Conservation (phyloP, 805 yeast species). For the Wickerhamomyces alni region DNA sequence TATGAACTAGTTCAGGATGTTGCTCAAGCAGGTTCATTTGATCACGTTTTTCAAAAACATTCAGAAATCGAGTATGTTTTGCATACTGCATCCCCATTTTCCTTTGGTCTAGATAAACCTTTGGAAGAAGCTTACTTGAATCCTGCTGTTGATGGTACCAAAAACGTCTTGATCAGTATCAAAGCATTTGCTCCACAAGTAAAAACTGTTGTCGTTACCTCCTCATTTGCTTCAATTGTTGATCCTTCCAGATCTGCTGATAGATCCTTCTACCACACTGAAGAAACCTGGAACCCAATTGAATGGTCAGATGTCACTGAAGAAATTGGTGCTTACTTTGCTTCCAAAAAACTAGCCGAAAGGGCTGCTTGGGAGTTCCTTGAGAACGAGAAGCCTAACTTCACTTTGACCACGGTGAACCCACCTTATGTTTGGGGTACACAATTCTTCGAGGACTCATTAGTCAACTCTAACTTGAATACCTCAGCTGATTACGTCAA, state of each 20-base stretch:
- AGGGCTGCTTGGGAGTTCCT: conserved; percentile 49
- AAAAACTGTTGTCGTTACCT: conserved; percentile 42
- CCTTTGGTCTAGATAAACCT: conserved; percentile 32
- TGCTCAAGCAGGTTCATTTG: conserved; percentile 35
- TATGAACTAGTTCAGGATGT: conserved; percentile 43
- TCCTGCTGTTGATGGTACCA: conserved; percentile 51
- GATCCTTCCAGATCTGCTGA: conserved; percentile 27
- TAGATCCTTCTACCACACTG: conserved; percentile 28
- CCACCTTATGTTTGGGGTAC: conserved; percentile 55
- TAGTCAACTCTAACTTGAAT: conserved; percentile 29
- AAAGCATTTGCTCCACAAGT: conserved; percentile 31
- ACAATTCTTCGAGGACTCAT: conserved; percentile 38
- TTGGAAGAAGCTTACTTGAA: conserved; percentile 38
- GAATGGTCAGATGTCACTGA: conserved; percentile 37
- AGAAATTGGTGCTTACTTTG: conserved; percentile 39
- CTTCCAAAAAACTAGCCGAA: conserved; percentile 54
- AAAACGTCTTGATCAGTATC: conserved; percentile 41
- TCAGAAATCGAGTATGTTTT: conserved; percentile 45
- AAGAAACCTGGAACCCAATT: conserved; percentile 43
- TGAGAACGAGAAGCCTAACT: conserved; percentile 24
- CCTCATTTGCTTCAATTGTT: conserved; percentile 40
- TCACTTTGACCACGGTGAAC: conserved; percentile 37
- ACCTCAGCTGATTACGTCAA: conserved; percentile 31
- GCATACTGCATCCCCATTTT: conserved; percentile 55
- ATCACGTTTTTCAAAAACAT: conserved; percentile 34